A percentile compares a stretch with the other conserved stretches of the same genome.
These are phyloP conservation scores for Dothidotthia symphoricarpi DNA, from an alignment of 2,329 filamentous ascomycete species.

Conservation along the genomic window DNA sequence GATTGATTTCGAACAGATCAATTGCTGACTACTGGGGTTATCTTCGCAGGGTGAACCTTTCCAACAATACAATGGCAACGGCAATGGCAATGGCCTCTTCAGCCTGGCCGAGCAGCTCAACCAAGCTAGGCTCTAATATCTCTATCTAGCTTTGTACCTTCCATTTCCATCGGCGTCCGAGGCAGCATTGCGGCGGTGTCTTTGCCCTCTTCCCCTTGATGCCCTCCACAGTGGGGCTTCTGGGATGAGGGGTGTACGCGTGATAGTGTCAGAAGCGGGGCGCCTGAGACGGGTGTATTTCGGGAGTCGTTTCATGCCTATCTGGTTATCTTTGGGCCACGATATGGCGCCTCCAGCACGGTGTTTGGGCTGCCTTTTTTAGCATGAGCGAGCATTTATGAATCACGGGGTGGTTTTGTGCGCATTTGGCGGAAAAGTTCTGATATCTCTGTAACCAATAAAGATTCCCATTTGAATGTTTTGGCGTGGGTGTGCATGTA, in stretches of 20 bases:
- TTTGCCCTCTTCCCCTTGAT: constrained; percentile 11
- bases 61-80: constrained; percentile 21
- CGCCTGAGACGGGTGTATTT: constrained; percentile 5
- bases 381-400: constrained; percentile 23
- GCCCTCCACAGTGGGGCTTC: constrained; percentile 6
- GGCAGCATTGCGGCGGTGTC: constrained; percentile 22
- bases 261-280: neutral
- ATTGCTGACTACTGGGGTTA: constrained; percentile 35
- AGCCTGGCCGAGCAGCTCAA: constrained; percentile 35
- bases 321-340: constrained; percentile 4
- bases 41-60: constrained; percentile 31
- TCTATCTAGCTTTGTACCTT: constrained; percentile 14
- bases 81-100: constrained; percentile 18
- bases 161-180: constrained; percentile 21
- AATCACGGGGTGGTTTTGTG: constrained; percentile 8
- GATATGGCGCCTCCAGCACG: constrained; percentile 27
- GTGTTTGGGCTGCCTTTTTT: constrained; percentile 33
- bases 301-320: constrained; percentile 7
- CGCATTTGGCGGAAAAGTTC: constrained; percentile 26
- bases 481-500: neutral
- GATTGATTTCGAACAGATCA: constrained; percentile 38
- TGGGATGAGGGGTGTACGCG: neutral
- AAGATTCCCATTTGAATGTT: neutral
- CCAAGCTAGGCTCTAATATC: constrained; percentile 34
- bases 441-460: constrained; percentile 10